Percentiles rank a stretch among this genome's conserved stretches.
Conservation (phyloP, 441 rosid genomes). For the Manihot esculenta region DNA sequence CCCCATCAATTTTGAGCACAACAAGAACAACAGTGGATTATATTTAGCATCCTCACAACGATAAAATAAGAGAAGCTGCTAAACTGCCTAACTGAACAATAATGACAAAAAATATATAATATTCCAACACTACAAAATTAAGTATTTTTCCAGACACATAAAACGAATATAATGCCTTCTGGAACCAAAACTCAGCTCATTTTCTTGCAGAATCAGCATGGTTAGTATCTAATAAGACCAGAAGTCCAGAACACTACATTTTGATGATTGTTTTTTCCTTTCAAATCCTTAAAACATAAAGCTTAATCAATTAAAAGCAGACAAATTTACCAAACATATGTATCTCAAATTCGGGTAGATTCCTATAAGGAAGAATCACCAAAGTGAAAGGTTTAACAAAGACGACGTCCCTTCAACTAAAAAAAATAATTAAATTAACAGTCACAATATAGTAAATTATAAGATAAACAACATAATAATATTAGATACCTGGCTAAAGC, state of each 20-base stretch:
- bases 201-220: neutral
- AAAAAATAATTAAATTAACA: neutral
- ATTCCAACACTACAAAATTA: neutral
- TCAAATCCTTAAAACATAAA: neutral
- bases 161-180: neutral
- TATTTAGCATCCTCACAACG: neutral
- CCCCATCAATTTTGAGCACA: neutral
- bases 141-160: neutral
- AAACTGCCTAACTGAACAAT: too few species aligned
- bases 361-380: neutral
- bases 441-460: neutral
- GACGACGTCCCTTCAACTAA: neutral
- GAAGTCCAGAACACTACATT: neutral
- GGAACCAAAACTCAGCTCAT: too few species aligned
- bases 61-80: neutral
- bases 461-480: neutral
- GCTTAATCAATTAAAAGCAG: neutral
- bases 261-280: too few species aligned
- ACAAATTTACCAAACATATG: neutral
- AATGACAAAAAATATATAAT: neutral
- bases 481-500: slow-evolving; percentile 79
- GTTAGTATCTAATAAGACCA: neutral
- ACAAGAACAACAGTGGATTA: too few species aligned
- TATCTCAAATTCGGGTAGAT: neutral
- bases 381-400: slow-evolving; percentile 7